phyloP scores from a whole-genome alignment of 2,329 filamentous ascomycete genomes.

The Penicillium sp. region DNA sequence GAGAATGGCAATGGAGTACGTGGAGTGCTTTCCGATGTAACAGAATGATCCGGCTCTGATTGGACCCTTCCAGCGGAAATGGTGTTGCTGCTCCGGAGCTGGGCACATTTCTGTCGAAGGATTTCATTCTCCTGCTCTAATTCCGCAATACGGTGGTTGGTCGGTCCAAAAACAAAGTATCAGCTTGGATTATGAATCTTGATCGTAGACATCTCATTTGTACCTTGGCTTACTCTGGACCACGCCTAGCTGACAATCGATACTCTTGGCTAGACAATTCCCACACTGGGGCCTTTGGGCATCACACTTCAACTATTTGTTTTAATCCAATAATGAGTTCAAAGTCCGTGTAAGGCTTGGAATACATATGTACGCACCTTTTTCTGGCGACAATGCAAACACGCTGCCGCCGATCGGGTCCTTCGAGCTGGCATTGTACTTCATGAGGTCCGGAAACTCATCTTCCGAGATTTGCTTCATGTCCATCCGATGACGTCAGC shows the following conservation, averaged over 20 bases:
- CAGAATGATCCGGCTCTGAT: conserved; percentile 4
- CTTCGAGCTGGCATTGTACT: conserved; percentile 17
- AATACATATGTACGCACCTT: conserved; percentile 20
- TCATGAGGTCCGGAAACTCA: conserved; percentile 4
- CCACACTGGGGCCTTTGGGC: conserved; percentile 45
- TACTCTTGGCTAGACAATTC: conserved; percentile 47
- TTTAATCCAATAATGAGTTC: background rate
- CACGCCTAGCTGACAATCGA: conserved; percentile 44
- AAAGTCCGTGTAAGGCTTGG: too few species aligned
- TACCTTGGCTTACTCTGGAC: conserved; percentile 28
- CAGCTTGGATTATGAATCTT: background rate
- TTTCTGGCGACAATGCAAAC: conserved; percentile 38
- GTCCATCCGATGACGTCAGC: conserved; percentile 2
- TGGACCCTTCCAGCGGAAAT: background rate
- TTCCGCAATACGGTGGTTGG: conserved; percentile 25
- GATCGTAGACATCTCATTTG: background rate
- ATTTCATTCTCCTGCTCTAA: conserved; percentile 24
- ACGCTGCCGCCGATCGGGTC: conserved; percentile 29
- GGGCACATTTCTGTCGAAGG: conserved; percentile 16
- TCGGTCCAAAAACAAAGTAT: conserved; percentile 15
- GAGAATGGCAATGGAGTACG: background rate
- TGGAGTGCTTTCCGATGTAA: conserved; percentile 6
- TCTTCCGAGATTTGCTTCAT: conserved; percentile 2
- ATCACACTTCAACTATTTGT: conserved; percentile 49
- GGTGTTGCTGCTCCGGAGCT: background rate